Evolutionary conservation across 202 grass and related monocot genomes (phyloP).

Genomic region (Schoenoplectus triqueter): DNA sequence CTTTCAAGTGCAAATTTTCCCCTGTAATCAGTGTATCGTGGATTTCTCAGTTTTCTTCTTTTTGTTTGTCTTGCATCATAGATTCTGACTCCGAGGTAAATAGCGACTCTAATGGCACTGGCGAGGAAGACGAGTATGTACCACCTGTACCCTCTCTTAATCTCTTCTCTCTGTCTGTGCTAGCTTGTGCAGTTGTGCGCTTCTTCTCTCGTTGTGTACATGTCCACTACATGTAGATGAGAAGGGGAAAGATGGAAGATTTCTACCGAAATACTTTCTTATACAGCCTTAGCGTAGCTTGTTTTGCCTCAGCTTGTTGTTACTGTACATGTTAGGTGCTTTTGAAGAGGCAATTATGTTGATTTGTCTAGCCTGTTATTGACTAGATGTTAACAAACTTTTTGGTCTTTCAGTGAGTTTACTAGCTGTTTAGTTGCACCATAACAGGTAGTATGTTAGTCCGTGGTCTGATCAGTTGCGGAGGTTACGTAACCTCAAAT

Average conservation of each 20-base stretch:
- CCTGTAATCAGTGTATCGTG: conserved; percentile 35
- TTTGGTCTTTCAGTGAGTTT: neutral
- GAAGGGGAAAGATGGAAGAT: conserved; percentile 25
- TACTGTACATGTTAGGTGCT: conserved; percentile 18
- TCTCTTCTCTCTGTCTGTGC: conserved; percentile 14
- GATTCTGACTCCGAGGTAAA: conserved; percentile 60
- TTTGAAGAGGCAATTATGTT: conserved; percentile 8
- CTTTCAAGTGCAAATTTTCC: conserved; percentile 37
- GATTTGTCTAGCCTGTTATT: neutral
- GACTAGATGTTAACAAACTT: conserved; percentile 8
- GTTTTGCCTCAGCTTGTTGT: neutral
- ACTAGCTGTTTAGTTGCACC: conserved; percentile 1
- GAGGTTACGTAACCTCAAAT: neutral
- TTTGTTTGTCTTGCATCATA: conserved; percentile 44
- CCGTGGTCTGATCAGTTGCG: neutral
- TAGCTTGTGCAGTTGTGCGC: neutral
- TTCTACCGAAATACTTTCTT: conserved; percentile 10
- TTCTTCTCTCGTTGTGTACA: neutral
- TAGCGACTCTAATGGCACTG: conserved; percentile 55
- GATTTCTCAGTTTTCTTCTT: conserved; percentile 40
- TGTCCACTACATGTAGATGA: neutral
- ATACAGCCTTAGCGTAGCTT: neutral
- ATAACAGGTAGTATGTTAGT: neutral
- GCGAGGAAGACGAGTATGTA: conserved; percentile 58
- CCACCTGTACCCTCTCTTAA: conserved; percentile 15